Conservation (phyloP, 208 protist genomes). For the Leishmania tarentolae region DNA sequence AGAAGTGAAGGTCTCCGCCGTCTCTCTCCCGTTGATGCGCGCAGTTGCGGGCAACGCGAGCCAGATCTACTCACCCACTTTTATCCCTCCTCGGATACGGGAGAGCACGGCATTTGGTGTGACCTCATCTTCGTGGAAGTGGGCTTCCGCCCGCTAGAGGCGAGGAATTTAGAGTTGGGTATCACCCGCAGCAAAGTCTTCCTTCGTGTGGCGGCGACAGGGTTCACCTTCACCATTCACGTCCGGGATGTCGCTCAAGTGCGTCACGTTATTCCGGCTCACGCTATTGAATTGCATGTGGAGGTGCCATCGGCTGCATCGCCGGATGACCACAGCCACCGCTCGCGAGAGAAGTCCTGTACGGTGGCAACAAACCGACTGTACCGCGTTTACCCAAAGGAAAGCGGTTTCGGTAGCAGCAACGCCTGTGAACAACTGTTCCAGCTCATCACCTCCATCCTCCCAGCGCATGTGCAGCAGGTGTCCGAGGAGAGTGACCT, state of each 20-base stretch:
- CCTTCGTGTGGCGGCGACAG: conserved; percentile 46
- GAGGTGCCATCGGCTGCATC: neutral
- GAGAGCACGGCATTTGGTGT: conserved; percentile 49
- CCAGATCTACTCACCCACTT: conserved; percentile 1
- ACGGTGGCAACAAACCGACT: conserved; percentile 8
- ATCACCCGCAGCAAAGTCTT: conserved; percentile 42
- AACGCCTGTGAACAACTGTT: neutral
- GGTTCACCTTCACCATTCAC: conserved; percentile 55
- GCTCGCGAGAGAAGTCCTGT: neutral
- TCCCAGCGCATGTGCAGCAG: neutral
- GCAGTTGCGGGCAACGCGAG: conserved; percentile 13
- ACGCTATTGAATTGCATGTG: conserved; percentile 40
- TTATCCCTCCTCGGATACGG: neutral
- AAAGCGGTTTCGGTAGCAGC: neutral
- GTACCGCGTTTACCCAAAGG: conserved; percentile 12
- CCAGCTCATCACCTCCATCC: neutral
- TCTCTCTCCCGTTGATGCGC: conserved; percentile 2
- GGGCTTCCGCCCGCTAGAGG: conserved; percentile 47
- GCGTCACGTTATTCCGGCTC: conserved; percentile 15
- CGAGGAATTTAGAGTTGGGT: conserved; percentile 41
- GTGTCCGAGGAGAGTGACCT: conserved; percentile 1
- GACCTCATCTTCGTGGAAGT: conserved; percentile 44
- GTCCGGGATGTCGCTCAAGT: conserved; percentile 31
- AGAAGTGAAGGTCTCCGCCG: neutral
- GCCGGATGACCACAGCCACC: neutral